phyloP scores from a whole-genome alignment of 352 stramenopile genomes.

The Phytophthora pluvialis region DNA sequence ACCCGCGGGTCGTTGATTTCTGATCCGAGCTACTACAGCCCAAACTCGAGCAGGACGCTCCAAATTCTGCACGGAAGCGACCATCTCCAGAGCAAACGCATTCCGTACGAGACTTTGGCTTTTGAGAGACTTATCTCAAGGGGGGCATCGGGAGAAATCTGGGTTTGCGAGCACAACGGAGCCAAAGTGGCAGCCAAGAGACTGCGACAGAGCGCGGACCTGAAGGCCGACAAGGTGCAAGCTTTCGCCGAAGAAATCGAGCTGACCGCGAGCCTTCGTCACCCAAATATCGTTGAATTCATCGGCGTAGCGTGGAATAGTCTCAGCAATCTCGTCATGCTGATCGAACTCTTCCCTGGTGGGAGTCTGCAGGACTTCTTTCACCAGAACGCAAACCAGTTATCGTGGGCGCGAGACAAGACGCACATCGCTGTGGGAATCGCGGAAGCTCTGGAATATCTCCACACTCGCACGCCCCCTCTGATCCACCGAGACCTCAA shows the following conservation, averaged over 20 bases:
- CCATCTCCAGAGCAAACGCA: constrained; percentile 25
- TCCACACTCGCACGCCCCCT: constrained; percentile 29
- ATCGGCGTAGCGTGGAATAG: constrained; percentile 61
- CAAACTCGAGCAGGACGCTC: constrained; percentile 27
- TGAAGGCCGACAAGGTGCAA: constrained; percentile 33
- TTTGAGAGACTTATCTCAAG: constrained; percentile 31
- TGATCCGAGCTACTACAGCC: constrained; percentile 27
- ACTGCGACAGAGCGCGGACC: constrained; percentile 36
- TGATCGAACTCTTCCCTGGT: constrained; percentile 35
- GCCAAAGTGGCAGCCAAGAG: constrained; percentile 53
- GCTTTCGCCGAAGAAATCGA: constrained; percentile 62
- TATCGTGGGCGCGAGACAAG: constrained; percentile 45
- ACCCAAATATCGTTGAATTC: constrained; percentile 58
- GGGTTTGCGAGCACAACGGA: constrained; percentile 48
- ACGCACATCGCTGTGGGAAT: constrained; percentile 46
- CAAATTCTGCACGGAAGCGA: constrained; percentile 21
- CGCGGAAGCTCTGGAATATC: constrained; percentile 39
- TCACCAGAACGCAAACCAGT: constrained; percentile 8
- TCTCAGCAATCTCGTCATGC: constrained; percentile 40
- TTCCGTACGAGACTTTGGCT: constrained; percentile 21
- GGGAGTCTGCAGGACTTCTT: constrained; percentile 33
- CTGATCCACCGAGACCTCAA: constrained; percentile 47
- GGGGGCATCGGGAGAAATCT: constrained; percentile 51
- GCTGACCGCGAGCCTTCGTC: constrained; percentile 50
- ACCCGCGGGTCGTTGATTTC: too few species aligned